Conservation (phyloP, 805 yeast genomes). For the Saturnispora sanitii region DNA sequence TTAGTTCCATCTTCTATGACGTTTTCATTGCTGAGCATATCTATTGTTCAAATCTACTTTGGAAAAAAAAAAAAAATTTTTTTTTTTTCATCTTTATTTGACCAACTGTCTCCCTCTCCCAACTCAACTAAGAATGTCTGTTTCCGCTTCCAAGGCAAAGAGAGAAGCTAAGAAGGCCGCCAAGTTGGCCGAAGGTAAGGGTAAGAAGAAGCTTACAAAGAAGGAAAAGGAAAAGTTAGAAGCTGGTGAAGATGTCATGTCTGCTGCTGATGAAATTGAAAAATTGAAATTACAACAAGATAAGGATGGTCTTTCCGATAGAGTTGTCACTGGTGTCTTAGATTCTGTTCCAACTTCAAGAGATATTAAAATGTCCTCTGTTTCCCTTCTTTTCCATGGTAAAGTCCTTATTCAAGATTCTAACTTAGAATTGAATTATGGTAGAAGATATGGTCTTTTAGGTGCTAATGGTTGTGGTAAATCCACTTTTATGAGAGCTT, state of each 20-base stretch:
- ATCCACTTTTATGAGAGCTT: conserved; percentile 84
- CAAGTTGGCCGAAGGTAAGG: conserved; percentile 74
- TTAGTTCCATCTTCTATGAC: no score
- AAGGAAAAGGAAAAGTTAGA: conserved; percentile 37
- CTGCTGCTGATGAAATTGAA: conserved; percentile 64
- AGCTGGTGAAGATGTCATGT: conserved; percentile 43
- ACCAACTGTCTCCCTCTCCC: no score
- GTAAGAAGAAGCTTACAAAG: conserved; percentile 55
- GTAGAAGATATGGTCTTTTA: conserved; percentile 93
- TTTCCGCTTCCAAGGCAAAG: conserved; percentile 93
- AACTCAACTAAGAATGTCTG: conserved; percentile 28
- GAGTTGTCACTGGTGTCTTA: conserved; percentile 96
- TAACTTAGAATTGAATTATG: conserved; percentile 84
- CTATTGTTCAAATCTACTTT: not conserved
- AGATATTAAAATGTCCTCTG: conserved; percentile 85
- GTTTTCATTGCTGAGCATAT: no score
- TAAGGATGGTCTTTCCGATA: conserved; percentile 87
- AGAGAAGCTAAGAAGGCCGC: conserved; percentile 96
- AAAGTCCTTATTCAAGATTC: conserved; percentile 93
- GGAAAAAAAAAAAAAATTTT: conserved; percentile 2
- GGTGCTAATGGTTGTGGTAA: conserved; percentile 99
- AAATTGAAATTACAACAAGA: conserved; percentile 89
- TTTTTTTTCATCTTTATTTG: not conserved
- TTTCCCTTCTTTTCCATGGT: conserved; percentile 93
- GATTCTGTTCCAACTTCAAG: conserved; percentile 83